Conservation (phyloP, 768 basidiomycete genomes). For the Termitomyces sp. region DNA sequence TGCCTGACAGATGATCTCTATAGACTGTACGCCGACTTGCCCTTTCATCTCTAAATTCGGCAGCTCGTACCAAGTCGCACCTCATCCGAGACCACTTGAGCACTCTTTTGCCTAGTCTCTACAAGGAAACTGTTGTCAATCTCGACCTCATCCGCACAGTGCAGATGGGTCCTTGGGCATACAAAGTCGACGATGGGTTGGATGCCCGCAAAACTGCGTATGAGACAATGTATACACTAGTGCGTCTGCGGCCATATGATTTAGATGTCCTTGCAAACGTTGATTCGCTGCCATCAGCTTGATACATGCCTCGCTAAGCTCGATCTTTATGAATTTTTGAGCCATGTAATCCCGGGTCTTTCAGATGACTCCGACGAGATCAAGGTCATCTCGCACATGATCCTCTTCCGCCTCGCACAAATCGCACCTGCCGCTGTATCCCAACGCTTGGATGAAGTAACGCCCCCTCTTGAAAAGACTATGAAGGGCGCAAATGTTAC, state of each 20-base stretch:
- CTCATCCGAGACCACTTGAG: slow-evolving; percentile 82
- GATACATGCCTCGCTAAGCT: slow-evolving; percentile 88
- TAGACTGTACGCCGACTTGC: slow-evolving; percentile 90
- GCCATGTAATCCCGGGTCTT: slow-evolving; percentile 75
- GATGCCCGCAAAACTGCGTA: slow-evolving; percentile 96
- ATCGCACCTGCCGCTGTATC: slow-evolving; percentile 81
- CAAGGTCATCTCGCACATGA: slow-evolving; percentile 95
- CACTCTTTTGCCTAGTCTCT: slow-evolving; percentile 73
- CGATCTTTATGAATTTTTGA: slow-evolving; percentile 82
- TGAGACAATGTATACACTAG: slow-evolving; percentile 94
- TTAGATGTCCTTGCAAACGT: not conserved
- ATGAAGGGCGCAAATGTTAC: slow-evolving; percentile 87
- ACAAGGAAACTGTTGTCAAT: slow-evolving; percentile 80
- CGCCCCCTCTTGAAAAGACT: slow-evolving; percentile 78
- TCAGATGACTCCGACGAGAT: slow-evolving; percentile 92
- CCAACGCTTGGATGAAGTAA: slow-evolving; percentile 79
- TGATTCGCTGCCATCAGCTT: slow-evolving; percentile 41
- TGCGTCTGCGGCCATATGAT: slow-evolving; percentile 30
- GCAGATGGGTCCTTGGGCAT: slow-evolving; percentile 97
- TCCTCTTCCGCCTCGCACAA: slow-evolving; percentile 86
- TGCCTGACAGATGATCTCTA: not conserved
- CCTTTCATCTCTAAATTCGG: slow-evolving; percentile 88
- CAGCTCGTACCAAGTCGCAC: slow-evolving; percentile 91
- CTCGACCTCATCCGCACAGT: slow-evolving; percentile 80
- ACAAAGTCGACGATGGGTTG: slow-evolving; percentile 94